Conservation (phyloP, 495 filamentous ascomycete genomes). For the Talaromyces liani region DNA sequence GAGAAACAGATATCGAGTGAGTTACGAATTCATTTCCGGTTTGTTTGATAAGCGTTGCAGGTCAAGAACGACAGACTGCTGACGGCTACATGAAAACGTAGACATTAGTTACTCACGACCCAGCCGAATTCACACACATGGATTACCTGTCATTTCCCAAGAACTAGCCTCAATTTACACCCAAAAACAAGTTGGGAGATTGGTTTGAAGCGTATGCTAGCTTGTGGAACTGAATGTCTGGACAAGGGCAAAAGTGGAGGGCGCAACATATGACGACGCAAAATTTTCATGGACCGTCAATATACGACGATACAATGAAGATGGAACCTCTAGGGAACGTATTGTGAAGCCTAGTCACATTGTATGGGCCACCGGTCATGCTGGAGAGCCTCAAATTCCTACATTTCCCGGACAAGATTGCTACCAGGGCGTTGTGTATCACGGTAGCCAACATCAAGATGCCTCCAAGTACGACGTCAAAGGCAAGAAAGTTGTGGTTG, state of each 20-base stretch:
- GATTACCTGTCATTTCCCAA: slow-evolving; percentile 64
- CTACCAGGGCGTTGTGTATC: slow-evolving; percentile 32
- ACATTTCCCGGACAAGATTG: too few relatives aligned
- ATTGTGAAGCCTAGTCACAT: too few relatives aligned
- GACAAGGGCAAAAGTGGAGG: too few relatives aligned
- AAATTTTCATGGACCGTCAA: too few relatives aligned
- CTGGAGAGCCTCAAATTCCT: too few relatives aligned
- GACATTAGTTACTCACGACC: slow-evolving; percentile 57
- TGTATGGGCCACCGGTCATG: too few relatives aligned
- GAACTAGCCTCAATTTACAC: slow-evolving; percentile 61
- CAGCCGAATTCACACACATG: slow-evolving; percentile 67
- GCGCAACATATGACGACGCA: too few relatives aligned
- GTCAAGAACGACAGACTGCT: too few relatives aligned
- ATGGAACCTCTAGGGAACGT: too few relatives aligned
- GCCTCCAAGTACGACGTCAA: slow-evolving; percentile 27
- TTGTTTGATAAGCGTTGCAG: too few relatives aligned
- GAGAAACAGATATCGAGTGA: slow-evolving; percentile 53
- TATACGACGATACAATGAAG: too few relatives aligned
- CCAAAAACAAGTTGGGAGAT: slow-evolving; percentile 72
- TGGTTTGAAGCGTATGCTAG: slow-evolving; percentile 70
- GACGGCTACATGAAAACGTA: not conserved
- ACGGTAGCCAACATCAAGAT: slow-evolving; percentile 34
- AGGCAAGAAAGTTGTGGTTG: slow-evolving; percentile 63
- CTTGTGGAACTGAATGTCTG: slow-evolving; percentile 12
- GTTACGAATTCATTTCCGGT: not conserved